Evolutionary conservation across 2,329 filamentous ascomycete species (phyloP).

Genomic region (Aspergillus neoniger): DNA sequence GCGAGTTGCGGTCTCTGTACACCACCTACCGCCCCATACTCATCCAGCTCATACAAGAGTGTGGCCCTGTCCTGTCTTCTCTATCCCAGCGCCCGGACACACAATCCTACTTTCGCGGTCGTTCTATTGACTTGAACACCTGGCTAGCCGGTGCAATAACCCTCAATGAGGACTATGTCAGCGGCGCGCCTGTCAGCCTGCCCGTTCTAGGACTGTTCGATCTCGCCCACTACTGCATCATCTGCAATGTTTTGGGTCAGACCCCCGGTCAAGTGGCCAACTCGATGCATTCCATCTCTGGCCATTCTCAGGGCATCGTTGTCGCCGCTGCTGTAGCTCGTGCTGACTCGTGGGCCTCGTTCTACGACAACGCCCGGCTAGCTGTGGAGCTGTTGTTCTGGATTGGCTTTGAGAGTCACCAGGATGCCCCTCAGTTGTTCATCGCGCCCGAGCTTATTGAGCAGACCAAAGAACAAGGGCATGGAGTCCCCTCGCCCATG

Average conservation of each 20-base stretch:
- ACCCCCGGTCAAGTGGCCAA: slow-evolving; percentile 1
- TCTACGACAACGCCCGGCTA: slow-evolving; percentile 29
- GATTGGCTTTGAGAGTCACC: slow-evolving; percentile 36
- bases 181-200: slow-evolving; percentile 40
- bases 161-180: slow-evolving; percentile 34
- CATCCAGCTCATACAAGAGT: background rate
- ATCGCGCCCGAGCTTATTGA: slow-evolving; percentile 18
- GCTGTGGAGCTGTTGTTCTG: slow-evolving; percentile 38
- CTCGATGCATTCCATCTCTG: slow-evolving; percentile 13
- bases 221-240: slow-evolving; percentile 12
- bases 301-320: slow-evolving; percentile 44
- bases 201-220: slow-evolving; percentile 41
- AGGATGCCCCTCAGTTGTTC: slow-evolving; percentile 11
- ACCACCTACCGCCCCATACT: slow-evolving; percentile 1
- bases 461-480: slow-evolving; percentile 6
- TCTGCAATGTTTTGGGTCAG: background rate
- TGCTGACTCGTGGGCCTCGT: slow-evolving; percentile 35
- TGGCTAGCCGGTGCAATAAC: slow-evolving; percentile 23
- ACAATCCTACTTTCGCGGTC: background rate
- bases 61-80: background rate
- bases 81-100: background rate
- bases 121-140: background rate
- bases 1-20: slow-evolving; percentile 2
- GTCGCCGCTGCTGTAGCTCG: slow-evolving; percentile 37
- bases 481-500: slow-evolving; percentile 19